These are phyloP conservation scores for Debaryomyces nepalensis DNA, from an alignment of 1,139 yeast species.

Conservation along the genomic window DNA sequence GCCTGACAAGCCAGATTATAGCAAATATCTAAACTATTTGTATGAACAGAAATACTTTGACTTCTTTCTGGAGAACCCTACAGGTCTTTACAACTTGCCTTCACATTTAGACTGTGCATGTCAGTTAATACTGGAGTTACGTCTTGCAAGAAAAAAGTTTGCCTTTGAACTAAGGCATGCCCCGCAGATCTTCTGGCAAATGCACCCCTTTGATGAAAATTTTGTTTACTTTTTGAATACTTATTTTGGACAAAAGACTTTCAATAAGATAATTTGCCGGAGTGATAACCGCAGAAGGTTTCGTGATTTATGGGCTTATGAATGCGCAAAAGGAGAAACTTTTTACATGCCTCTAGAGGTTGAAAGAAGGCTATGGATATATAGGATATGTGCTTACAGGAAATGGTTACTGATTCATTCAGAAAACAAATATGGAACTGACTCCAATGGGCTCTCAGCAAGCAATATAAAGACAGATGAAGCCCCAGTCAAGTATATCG, in stretches of 20 bases:
- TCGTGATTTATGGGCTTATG: too few species aligned
- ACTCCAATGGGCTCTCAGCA: neutral
- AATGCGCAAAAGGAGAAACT: neutral
- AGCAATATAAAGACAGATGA: neutral
- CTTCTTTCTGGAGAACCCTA: neutral
- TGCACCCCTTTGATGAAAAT: slow-evolving; percentile 11
- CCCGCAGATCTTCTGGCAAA: slow-evolving; percentile 3
- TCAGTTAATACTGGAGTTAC: neutral
- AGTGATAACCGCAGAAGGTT: neutral
- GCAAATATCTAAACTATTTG: neutral
- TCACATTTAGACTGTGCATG: neutral
- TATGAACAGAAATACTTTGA: neutral
- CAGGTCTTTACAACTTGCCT: neutral
- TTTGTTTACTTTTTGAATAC: slow-evolving; percentile 6
- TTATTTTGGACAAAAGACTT: neutral
- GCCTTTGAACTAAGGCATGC: neutral
- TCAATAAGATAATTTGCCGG: neutral
- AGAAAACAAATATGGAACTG: neutral
- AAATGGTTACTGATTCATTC: neutral
- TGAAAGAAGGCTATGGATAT: slow-evolving; percentile 8
- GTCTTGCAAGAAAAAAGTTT: neutral
- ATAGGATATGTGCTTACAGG: neutral
- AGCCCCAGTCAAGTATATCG: neutral
- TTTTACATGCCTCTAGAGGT: slow-evolving; percentile 8
- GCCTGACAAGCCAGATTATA: neutral